Percentiles rank a stretch among this genome's conserved stretches.
Evolutionary conservation across 345 rosid species (phyloP).

Genomic region (Dipteronia dyeriana): DNA sequence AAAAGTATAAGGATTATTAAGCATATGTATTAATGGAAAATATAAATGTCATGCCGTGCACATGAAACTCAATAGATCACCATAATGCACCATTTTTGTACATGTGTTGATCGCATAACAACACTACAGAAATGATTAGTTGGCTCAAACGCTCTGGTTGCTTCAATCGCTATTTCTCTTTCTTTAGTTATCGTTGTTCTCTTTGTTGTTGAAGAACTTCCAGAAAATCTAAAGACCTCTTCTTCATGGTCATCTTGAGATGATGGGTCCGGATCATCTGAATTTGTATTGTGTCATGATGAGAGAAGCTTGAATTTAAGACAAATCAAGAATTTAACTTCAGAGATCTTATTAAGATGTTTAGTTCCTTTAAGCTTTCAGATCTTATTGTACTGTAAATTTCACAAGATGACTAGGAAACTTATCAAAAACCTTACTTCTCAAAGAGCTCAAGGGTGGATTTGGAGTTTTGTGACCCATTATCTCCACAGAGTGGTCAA

Average conservation of each 20-base stretch:
- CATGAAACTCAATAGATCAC: slow-evolving; percentile 40
- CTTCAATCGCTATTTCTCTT: slow-evolving; percentile 63
- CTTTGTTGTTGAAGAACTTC: slow-evolving; percentile 67
- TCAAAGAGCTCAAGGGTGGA: too few species aligned
- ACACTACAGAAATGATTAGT: slow-evolving; percentile 71
- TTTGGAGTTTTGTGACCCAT: too few species aligned
- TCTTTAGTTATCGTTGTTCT: slow-evolving; percentile 73
- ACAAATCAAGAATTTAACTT: background rate
- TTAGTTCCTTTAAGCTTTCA: background rate
- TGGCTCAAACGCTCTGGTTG: slow-evolving; percentile 68
- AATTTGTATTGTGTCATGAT: slow-evolving; percentile 10
- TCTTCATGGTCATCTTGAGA: slow-evolving; percentile 34
- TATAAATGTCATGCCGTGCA: background rate
- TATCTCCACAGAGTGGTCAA: too few species aligned
- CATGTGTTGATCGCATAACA: slow-evolving; percentile 68
- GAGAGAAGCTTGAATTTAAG: slow-evolving; percentile 11
- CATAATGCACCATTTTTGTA: slow-evolving; percentile 71
- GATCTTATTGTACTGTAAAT: background rate
- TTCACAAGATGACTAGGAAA: background rate
- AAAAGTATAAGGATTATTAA: background rate
- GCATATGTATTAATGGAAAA: background rate
- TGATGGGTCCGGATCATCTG: slow-evolving; percentile 45
- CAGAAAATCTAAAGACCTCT: slow-evolving; percentile 41
- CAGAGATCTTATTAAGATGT: slow-evolving; percentile 51
- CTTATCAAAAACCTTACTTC: background rate